Evolutionary conservation across 345 rosid species (phyloP), one percentile per base, ranked within the genome.

Genomic region (Triadica sebifera): DNA sequence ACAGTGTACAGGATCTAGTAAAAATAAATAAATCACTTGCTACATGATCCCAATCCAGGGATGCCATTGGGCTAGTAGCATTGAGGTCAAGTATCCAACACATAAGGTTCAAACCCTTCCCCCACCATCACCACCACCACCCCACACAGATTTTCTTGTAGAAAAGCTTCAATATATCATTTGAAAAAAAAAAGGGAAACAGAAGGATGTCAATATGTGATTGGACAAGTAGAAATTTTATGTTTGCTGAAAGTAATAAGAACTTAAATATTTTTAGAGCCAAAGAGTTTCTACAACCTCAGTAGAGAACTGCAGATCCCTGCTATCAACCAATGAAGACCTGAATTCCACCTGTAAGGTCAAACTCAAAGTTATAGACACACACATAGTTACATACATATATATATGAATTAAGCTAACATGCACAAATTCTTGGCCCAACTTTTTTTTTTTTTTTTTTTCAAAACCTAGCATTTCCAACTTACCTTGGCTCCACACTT

Each of bases 401-500:
- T 24, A 20, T 45, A 66, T 19, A 64, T 65, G 10, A 6, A 43
- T 43, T 10, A 43, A 10, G 47, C 47, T 43, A 43, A 43, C 47
- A 43, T 5, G 47, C 8, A 29, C 34, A 29, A 2, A 29, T 29
- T 29, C 25, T 8, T 7, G 37, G 24, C 25, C 61, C 41, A 41
- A 8, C 45, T 16, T 50, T 19, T 34, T 55, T 63, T 83, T 16
- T 50, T 19, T 34, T 55, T 63, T 83, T 61, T 25, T 34, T 12
- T 24, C 50, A 46, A 65, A 43, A 20, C 52, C 37, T 15, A 9
- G 34, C 34, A 29, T 29, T 52, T 62, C 52, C 22, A 13, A 12
- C 34, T 57, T 86, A 96, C 99, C 97, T 90, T 96, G 69, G 92
- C 55, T 80, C 98, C 97, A 81, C 93, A 91, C 80, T 87, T 91